Base-by-base conservation (phyloP, 78 protist species). In the Bodo saltans region DNA sequence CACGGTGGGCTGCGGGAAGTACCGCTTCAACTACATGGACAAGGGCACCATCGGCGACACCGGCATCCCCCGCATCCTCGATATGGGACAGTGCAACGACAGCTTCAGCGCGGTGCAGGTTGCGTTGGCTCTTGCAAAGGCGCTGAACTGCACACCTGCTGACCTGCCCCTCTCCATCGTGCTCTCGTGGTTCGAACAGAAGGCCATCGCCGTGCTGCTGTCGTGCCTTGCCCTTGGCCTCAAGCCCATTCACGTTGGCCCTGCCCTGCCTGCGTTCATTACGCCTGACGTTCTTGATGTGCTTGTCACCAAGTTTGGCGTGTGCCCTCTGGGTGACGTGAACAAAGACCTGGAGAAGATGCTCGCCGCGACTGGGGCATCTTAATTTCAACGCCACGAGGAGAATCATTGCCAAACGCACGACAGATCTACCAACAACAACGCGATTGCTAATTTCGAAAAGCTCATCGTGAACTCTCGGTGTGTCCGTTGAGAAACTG, bases 51-150 rank as follows among this genome's bases (percentile, higher is more conserved):
- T 92, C 4, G 93, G 93, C 42, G 79, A 41, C 37, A 85, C 85
- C 38, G 94, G 91, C 33, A 26, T 94, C 40, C 97, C 97, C 29
- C 86, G 97, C 38, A 47, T 94, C 28, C 73, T 94, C 68, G 96
- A 93, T 76, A 0, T 92, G 41, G 97, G 97, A 29, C 97, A 94
- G 89, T 94, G 97, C 84, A 94, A 94, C 75, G 97, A 94, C 89
- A 0, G 91, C 12, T 93, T 85, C 75, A 0, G 87, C 23, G 96
- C 95, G 53, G 86, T 94, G 68, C 40, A 85, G 73, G 72, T 93
- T 28, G 95, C 93, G 52, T 3, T 79, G 4, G 93, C 91, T 27
- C 88, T 94, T 32, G 90, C 92, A 26, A 53, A 30, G 0, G 42
- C 83, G 41, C 73, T 34, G 68, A 28, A 34, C 39, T 86, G 47